Evolutionary conservation across 495 filamentous ascomycete genomes (phyloP), one percentile per base, ranked within the genome.

Genomic region (Bombardia bombarda): DNA sequence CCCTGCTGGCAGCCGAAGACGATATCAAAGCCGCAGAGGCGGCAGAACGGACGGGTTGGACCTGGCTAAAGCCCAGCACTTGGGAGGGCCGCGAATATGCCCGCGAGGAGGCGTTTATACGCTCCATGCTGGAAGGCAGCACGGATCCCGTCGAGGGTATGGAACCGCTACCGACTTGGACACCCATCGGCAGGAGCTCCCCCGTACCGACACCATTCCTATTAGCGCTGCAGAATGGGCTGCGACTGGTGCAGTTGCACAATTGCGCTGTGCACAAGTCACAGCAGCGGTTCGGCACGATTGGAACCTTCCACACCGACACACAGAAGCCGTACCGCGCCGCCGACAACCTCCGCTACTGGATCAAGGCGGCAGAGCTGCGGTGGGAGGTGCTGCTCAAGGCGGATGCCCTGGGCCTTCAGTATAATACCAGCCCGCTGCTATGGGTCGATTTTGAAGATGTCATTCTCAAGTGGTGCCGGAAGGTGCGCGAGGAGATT

Each of bases 331-430:
- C 93, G 0, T 98, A 98, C 57, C 84, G 92, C 40, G 78, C 80
- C 41, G 87, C 90, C 0, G 93, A 98, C 40, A 98, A 98, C 56
- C 74, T 98, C 26, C 77, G 87, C 9, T 98, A 80, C 69, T 98
- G 92, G 90, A 73, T 86, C 59, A 98, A 98, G 65, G 93, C 93
- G 16, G 87, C 89, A 5, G 87, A 97, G 65, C 73, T 97, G 38
- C 78, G 92, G 19, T 98, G 90, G 86, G 93, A 97, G 65, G 76
- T 87, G 16, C 77, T 86, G 46, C 70, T 96, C 41, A 80, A 86
- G 52, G 73, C 94, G 41, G 86, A 95, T 55, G 87, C 88, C 19
- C 82, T 89, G 69, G 86, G 80, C 9, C 81, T 97, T 10, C 89
- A 94, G 5, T 78, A 89, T 47, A 73, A 67, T 40, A 74, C 70